Evolutionary conservation across 768 basidiomycete species (phyloP), one percentile per base, ranked within the genome.

Genomic region (Hypholoma fasciculare): DNA sequence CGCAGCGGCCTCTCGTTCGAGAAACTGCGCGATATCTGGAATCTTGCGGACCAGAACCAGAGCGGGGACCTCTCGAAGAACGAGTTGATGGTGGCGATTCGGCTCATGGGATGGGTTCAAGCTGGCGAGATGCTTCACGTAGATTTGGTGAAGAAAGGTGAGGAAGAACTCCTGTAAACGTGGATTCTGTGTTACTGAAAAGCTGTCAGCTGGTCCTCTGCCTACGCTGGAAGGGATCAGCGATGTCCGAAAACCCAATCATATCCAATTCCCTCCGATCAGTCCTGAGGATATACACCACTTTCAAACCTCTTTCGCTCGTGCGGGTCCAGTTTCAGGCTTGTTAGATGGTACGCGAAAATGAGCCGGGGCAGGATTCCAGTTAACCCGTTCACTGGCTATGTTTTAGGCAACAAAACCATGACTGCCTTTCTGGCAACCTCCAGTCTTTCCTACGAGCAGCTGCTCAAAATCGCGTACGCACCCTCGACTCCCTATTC

Each of bases 41-140:
- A 80, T 8, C 69, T 88, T 46, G 81, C 84, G 19, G 87, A 88
- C 67, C 76, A 77, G 14, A 81, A 84, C 20, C 82, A 83, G 63
- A 82, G 77, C 55, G 85, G 84, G 1, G 78, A 77, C 65, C 74
- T 89, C 36, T 79, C 82, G 36, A 74, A 75, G 30, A 79, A 82
- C 49, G 82, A 82, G 42, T 78, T 88, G 59, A 82, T 82, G 30
- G 74, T 82, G 46, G 86, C 86, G 13, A 72, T 88, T 49, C 69
- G 89, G 53, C 68, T 89, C 34, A 86, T 90, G 60, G 86, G 85
- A 3, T 84, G 85, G 78, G 82, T 84, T 3, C 89, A 90, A 70
- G 75, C 76, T 37, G 85, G 76, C 36, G 76, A 76, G 63, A 63
- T 66, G 11, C 67, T 82, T 19, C 69, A 69, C 17, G 76, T 76